These are phyloP conservation scores for Nematodospora anomalae DNA, from an alignment of 1,139 yeast species.

Conservation along the genomic window DNA sequence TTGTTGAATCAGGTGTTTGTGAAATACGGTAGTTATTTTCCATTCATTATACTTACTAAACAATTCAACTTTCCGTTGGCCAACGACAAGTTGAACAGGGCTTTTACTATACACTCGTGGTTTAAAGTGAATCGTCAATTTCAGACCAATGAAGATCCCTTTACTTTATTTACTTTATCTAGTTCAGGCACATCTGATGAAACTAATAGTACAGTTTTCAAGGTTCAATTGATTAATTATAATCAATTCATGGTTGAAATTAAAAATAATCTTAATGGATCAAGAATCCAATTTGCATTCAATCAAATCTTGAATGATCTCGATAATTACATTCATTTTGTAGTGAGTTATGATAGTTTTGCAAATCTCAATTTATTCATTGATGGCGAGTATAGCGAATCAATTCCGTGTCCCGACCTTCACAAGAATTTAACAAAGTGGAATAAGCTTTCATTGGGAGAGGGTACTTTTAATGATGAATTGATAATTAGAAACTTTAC, in stretches of 20 bases:
- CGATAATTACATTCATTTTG: conserved; percentile 29
- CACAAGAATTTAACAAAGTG: conserved; percentile 29
- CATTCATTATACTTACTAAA: conserved; percentile 31
- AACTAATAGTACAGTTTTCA: conserved; percentile 16
- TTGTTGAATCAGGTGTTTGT: conserved; percentile 26
- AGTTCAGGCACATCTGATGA: conserved; percentile 20
- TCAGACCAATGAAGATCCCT: conserved; percentile 18
- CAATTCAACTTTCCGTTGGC: conserved; percentile 27
- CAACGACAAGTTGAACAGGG: conserved; percentile 16
- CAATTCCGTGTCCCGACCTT: conserved; percentile 44
- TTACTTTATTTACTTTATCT: conserved; percentile 30
- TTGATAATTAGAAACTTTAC: conserved; percentile 34
- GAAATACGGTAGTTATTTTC: conserved; percentile 30
- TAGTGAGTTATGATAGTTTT: conserved; percentile 38
- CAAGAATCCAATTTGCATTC: conserved; percentile 35
- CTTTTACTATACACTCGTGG: conserved; percentile 40
- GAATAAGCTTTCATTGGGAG: conserved; percentile 43
- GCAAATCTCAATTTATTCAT: conserved; percentile 39
- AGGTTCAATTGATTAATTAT: conserved; percentile 29
- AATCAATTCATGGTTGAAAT: conserved; percentile 36
- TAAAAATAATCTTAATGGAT: conserved; percentile 23
- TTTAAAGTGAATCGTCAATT: conserved; percentile 27
- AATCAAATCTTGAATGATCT: conserved; percentile 28
- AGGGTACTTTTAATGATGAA: conserved; percentile 24
- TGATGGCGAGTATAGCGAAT: conserved; percentile 47